A percentile compares a stretch with the other conserved stretches of the same genome.
phyloP scores from a whole-genome alignment of 768 basidiomycete genomes.

The Tylopilus sp. region DNA sequence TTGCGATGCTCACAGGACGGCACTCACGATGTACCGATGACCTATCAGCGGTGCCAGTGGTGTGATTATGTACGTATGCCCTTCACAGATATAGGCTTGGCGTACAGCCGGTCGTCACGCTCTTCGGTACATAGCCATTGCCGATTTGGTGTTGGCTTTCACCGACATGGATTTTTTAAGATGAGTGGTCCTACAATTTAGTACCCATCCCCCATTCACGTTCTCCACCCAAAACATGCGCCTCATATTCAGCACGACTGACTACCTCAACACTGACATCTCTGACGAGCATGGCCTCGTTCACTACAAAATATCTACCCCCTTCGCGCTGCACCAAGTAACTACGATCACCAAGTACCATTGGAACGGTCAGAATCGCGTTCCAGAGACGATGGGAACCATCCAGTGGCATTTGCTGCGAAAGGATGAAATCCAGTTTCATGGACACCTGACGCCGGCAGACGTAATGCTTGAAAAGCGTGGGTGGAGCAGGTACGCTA shows the following conservation, averaged over 20 bases:
- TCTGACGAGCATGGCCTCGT: constrained; percentile 17
- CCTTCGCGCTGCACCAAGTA: constrained; percentile 4
- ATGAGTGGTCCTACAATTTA: too few species aligned
- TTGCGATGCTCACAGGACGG: too few species aligned
- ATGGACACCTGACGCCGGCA: constrained; percentile 11
- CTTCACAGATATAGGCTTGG: too few species aligned
- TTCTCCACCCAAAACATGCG: constrained; percentile 12
- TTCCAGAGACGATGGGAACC: constrained; percentile 21
- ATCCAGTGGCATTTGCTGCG: constrained; percentile 25
- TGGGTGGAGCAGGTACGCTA: constrained; percentile 17
- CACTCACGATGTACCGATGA: too few species aligned
- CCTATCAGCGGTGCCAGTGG: too few species aligned
- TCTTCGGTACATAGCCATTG: too few species aligned
- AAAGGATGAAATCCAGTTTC: constrained; percentile 12
- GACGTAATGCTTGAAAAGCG: constrained; percentile 13
- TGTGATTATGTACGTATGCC: too few species aligned
- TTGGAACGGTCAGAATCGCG: constrained; percentile 9
- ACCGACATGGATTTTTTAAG: too few species aligned
- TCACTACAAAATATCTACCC: constrained; percentile 21
- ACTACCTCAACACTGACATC: constrained; percentile 22
- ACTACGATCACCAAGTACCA: constrained; percentile 27
- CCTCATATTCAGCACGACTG: constrained; percentile 18
- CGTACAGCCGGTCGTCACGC: too few species aligned
- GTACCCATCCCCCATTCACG: too few species aligned
- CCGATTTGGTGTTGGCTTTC: too few species aligned